A percentile compares a stretch with the other conserved stretches of the same genome.
These are phyloP conservation scores for Populus euphratica DNA, from an alignment of 345 rosid species.

Conservation along the genomic window DNA sequence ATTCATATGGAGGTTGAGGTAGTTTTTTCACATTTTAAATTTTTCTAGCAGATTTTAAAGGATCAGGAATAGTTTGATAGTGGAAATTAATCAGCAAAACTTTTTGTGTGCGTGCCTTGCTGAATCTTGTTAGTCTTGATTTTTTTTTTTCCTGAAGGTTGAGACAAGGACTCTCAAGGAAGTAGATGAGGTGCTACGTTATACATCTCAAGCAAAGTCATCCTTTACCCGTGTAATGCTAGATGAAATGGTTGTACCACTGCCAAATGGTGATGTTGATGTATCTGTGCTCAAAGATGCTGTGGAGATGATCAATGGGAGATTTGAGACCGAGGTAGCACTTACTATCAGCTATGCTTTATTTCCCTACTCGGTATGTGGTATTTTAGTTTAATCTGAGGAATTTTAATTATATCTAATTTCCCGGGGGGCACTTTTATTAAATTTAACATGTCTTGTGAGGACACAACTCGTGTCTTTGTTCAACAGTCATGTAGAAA, in stretches of 20 bases:
- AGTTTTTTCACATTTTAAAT: slow-evolving; percentile 15
- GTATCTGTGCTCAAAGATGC: slow-evolving; percentile 84
- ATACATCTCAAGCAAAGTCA: slow-evolving; percentile 52
- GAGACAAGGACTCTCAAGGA: slow-evolving; percentile 89
- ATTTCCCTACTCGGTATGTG: slow-evolving; percentile 1
- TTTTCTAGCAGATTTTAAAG: not conserved
- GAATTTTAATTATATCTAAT: not conserved
- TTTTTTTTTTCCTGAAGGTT: slow-evolving; percentile 43
- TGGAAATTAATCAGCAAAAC: slow-evolving; percentile 8
- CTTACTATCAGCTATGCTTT: not conserved
- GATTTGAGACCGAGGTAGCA: slow-evolving; percentile 79
- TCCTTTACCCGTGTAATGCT: slow-evolving; percentile 82
- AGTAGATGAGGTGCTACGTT: slow-evolving; percentile 61
- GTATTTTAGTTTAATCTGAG: not conserved
- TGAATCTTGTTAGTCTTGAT: not conserved
- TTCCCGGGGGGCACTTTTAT: not conserved
- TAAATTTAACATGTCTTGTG: not conserved
- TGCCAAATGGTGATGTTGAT: slow-evolving; percentile 76
- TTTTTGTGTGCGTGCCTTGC: not conserved
- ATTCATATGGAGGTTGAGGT: slow-evolving; percentile 96
- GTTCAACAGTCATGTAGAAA: not conserved
- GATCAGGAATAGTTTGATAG: not conserved
- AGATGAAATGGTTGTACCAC: slow-evolving; percentile 92
- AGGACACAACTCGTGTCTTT: not conserved
- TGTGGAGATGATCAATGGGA: slow-evolving; percentile 59